A percentile compares a stretch with the other conserved stretches of the same genome.
Evolutionary conservation across 164 flowering plant genomes (phyloP).

Genomic region (Paratinospora sagittata): DNA sequence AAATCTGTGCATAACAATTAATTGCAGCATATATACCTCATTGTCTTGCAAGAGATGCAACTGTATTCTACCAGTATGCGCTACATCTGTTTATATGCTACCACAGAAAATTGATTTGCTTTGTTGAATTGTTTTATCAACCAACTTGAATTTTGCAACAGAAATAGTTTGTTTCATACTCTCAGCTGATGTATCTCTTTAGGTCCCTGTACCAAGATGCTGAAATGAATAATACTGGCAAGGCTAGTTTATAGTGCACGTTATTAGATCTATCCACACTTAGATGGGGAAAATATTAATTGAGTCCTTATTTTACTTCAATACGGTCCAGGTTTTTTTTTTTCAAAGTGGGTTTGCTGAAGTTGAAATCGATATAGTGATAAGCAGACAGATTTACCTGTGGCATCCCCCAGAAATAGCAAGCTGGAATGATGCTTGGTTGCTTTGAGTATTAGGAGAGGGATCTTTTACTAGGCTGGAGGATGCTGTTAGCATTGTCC

Average conservation of each 20-base stretch:
- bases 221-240: no score
- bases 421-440: neutral
- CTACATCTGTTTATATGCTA: neutral
- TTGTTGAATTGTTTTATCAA: no score
- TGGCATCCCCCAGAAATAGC: neutral
- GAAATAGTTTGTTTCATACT: no score
- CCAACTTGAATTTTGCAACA: no score
- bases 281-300: no score
- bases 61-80: neutral
- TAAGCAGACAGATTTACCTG: neutral
- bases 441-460: no score
- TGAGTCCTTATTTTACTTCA: neutral
- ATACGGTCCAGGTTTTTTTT: neutral
- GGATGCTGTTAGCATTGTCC: no score
- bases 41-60: neutral
- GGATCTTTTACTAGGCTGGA: no score
- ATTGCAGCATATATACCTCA: neutral
- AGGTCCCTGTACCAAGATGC: no score
- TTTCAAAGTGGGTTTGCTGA: neutral
- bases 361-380: neutral
- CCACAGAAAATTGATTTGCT: neutral
- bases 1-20: neutral
- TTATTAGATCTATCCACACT: no score
- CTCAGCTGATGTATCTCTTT: no score
- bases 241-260: no score